phyloP scores from a whole-genome alignment of 2,329 filamentous ascomycete genomes.

The Coniochaeta sp. region DNA sequence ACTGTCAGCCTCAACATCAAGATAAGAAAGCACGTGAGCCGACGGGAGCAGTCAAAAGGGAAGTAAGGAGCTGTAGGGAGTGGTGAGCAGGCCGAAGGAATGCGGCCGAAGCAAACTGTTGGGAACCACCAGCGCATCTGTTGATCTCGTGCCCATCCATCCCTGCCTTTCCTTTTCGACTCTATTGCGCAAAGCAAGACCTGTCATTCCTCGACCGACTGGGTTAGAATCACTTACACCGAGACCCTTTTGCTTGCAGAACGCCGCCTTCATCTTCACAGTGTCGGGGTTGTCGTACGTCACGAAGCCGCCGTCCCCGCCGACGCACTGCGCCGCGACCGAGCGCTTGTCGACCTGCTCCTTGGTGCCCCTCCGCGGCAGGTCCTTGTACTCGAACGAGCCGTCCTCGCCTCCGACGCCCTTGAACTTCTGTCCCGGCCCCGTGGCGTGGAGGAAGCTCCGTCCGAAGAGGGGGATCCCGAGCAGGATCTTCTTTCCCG shows the following conservation, averaged over 20 bases:
- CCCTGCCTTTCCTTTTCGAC: background rate
- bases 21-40: background rate
- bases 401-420: constrained; percentile 56
- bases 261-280: constrained; percentile 67
- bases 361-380: constrained; percentile 54
- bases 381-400: constrained; percentile 65
- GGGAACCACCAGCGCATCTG: too few relatives aligned
- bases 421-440: constrained; percentile 55
- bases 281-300: constrained; percentile 75
- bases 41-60: background rate
- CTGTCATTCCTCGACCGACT: background rate
- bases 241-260: constrained; percentile 62
- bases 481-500: constrained; percentile 63
- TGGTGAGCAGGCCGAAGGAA: too few relatives aligned
- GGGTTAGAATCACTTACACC: constrained; percentile 41
- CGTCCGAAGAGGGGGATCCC: constrained; percentile 71
- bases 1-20: background rate
- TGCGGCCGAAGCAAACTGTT: background rate
- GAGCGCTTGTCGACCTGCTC: constrained; percentile 61
- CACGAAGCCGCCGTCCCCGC: constrained; percentile 69
- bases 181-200: constrained; percentile 7
- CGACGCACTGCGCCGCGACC: constrained; percentile 65
- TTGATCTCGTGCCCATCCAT: too few relatives aligned
- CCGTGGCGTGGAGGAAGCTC: constrained; percentile 60
- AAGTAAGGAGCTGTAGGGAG: too few relatives aligned